phyloP scores from a whole-genome alignment of 805 yeast genomes.

The Kodamaea restingae region DNA sequence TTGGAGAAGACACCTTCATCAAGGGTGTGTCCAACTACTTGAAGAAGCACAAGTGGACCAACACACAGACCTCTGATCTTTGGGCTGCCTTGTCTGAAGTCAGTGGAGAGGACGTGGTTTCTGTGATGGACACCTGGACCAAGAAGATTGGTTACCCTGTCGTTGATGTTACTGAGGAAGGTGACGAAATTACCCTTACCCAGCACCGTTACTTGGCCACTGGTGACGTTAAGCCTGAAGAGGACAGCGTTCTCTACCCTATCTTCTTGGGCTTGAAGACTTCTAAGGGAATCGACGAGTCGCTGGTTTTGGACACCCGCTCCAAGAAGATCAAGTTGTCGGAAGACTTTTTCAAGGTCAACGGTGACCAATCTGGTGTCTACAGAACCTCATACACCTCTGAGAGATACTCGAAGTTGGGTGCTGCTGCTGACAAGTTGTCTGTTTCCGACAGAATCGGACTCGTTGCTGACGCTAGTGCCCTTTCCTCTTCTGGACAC shows the following conservation, averaged over 20 bases:
- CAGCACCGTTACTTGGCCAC: constrained; percentile 75
- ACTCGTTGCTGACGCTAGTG: constrained; percentile 73
- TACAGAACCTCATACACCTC: constrained; percentile 69
- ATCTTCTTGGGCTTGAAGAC: constrained; percentile 67
- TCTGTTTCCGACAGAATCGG: constrained; percentile 78
- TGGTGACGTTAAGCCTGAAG: constrained; percentile 73
- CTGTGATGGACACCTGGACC: constrained; percentile 79
- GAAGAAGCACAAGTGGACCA: constrained; percentile 71
- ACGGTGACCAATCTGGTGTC: constrained; percentile 71
- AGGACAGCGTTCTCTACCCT: constrained; percentile 64
- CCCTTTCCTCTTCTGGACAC: constrained; percentile 68
- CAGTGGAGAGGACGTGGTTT: constrained; percentile 66
- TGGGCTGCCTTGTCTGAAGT: constrained; percentile 72
- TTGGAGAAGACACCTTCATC: constrained; percentile 72
- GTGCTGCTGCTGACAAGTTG: constrained; percentile 56
- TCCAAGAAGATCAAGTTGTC: constrained; percentile 39
- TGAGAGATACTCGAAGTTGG: constrained; percentile 66
- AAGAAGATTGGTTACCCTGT: constrained; percentile 76
- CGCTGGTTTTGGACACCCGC: constrained; percentile 48
- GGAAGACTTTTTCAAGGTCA: constrained; percentile 62
- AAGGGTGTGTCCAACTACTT: constrained; percentile 77
- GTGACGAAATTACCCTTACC: constrained; percentile 47
- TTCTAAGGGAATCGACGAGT: constrained; percentile 55
- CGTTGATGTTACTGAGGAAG: constrained; percentile 57
- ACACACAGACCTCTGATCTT: constrained; percentile 70